Base-by-base conservation (phyloP, 2,329 filamentous ascomycete species). In the Monilinia laxa region DNA sequence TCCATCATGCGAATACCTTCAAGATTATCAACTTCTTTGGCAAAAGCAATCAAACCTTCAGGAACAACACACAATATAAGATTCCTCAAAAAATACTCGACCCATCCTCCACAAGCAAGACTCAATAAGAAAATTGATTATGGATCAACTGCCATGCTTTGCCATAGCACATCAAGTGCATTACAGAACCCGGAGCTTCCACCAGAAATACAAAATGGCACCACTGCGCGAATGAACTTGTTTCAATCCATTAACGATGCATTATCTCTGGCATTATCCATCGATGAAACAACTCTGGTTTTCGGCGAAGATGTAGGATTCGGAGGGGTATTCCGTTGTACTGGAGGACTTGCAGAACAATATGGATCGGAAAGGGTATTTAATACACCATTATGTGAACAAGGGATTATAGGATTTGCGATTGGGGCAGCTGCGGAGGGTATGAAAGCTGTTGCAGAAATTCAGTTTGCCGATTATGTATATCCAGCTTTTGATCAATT, bases 281-380 rank as follows among this genome's bases (percentile, higher is more conserved):
- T 89, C 47, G 93, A 97, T 73, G 92, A 96, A 70, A 88, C 89
- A 23, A 92, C 97, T 28, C 81, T 98, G 66, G 84, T 99, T 12
- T 99, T 99, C 74, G 95, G 95, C 53, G 95, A 99, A 79, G 95
- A 99, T 76, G 93, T 99, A 10, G 92, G 95, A 18, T 99, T 99
- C 73, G 95, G 95, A 53, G 95, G 95, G 64, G 95, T 99, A 20
- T 99, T 99, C 76, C 86, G 95, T 66, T 97, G 93, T 79, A 94
- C 92, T 42, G 94, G 95, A 87, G 92, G 93, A 73, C 84, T 99
- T 20, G 88, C 92, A 42, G 90, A 93, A 69, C 92, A 92, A 66
- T 96, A 95, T 77, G 95, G 95, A 11, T 84, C 87, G 2, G 90
- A 95, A 67, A 85, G 95, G 67, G 93, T 99, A 45, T 99, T 99